Evolutionary conservation across 1,284 basidiomycete genomes (phyloP), one percentile per base, ranked within the genome.

Genomic region (Leucoagaricus sp.): DNA sequence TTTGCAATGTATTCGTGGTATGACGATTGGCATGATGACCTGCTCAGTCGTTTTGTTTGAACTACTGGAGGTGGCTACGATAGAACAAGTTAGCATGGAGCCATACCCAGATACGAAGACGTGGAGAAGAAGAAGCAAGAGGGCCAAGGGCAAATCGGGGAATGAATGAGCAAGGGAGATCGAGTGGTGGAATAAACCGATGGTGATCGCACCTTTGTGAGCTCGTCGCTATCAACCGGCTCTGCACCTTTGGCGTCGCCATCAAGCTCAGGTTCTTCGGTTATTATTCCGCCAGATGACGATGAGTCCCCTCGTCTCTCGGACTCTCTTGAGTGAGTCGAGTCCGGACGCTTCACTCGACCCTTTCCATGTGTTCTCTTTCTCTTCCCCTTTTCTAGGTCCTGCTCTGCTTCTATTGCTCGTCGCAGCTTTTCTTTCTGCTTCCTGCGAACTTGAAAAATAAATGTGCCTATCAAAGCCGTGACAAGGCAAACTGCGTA

Each of bases 1-100:
- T 52, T 50, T 13, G 55, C 36, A 21, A 57, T 45, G 21, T 57
- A 47, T 40, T 57, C 55, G 25, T 47, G 49, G 13, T 51, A 57
- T 46, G 55, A 52, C 19, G 55, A 38, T 45, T 52, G 49, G 13
- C 46, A 57, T 46, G 55, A 52, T 28, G 55, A 38, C 38, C 47
- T 45, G 26, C 49, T 57, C 25, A 19, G 13, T 28, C 42, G 55
- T 47, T 46, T 52, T 38, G 15, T 23, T 25, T 51, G 49, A 10
- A 33, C 29, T 17, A 42, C 4, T 49, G 55, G 49, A 10, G 55
- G 42, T 21, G 49, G 55, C 49, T 55, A 25, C 23, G 13, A 23
- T 19, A 19, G 34, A 25, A 44, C 19, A 26, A 53, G 44, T 19
- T 28, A 28, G 25, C 7, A 9, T 1, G 17, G 6, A 5, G 13